phyloP scores from a whole-genome alignment of 1,284 basidiomycete genomes.

The Wolfiporia cocos region DNA sequence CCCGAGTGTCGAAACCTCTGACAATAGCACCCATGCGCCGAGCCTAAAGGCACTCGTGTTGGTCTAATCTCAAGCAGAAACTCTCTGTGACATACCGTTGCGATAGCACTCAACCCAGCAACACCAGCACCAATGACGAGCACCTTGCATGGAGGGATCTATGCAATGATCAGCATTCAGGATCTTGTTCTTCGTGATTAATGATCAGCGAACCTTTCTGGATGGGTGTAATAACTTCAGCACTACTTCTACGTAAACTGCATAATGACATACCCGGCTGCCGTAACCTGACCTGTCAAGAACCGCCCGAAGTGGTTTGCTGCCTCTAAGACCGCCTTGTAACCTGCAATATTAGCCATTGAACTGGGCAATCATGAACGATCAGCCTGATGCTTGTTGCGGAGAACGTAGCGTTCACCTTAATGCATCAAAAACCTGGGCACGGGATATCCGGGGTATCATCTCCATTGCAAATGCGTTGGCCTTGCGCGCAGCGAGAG shows the following conservation, averaged over 20 bases:
- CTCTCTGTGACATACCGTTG: conserved; percentile 56
- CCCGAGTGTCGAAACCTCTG: conserved; percentile 79
- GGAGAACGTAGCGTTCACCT: conserved; percentile 37
- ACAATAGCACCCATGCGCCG: conserved; percentile 80
- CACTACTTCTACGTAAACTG: neutral
- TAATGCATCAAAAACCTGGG: conserved; percentile 81
- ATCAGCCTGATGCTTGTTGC: neutral
- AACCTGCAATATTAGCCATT: conserved; percentile 88
- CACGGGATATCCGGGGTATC: conserved; percentile 83
- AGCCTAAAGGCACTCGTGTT: conserved; percentile 36
- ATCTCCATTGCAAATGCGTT: conserved; percentile 81
- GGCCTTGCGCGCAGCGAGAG: conserved; percentile 53
- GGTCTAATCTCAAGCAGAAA: neutral
- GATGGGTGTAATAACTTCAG: neutral
- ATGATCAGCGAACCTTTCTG: no score
- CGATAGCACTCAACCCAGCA: conserved; percentile 80
- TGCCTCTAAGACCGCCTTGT: conserved; percentile 83
- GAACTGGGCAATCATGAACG: conserved; percentile 42
- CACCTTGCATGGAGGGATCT: conserved; percentile 84
- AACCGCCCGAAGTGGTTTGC: conserved; percentile 84
- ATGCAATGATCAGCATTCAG: conserved; percentile 5
- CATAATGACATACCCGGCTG: conserved; percentile 59
- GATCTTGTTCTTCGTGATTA: no score
- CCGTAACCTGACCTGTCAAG: conserved; percentile 83
- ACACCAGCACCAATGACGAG: conserved; percentile 84